Base-by-base conservation (phyloP, 2,329 filamentous ascomycete species). In the Pseudogymnoascus sp. region DNA sequence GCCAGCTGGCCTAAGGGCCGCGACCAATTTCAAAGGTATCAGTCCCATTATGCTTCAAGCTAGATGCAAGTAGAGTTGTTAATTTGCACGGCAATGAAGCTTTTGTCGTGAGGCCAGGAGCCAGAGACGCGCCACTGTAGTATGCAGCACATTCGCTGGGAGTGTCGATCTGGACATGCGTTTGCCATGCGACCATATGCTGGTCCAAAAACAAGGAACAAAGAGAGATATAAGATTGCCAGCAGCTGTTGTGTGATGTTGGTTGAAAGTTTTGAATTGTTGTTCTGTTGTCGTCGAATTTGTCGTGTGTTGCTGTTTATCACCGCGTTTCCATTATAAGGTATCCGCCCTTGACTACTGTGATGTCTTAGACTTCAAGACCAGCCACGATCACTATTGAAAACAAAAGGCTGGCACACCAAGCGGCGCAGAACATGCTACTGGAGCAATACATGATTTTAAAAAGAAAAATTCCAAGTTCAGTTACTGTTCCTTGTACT, bases 341-440 rank as follows among this genome's bases (percentile, higher is more conserved):
- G 28, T 56, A 10, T 21, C 28, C 25, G 50, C 28, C 28, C 50
- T 56, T 56, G 28, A 56, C 28, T n/a, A 34, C 50, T 21, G 28
- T 34, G 10, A 10, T 56, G 50, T 56, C 50, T 56, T 56, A 56
- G 50, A 56, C 50, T 36, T 56, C 28, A 21, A 56, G 28, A 56
- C 50, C 50, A 56, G 28, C 37, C 59, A 18, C 62, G n/a, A 64
- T 50, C 40, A 65, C 65, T 18, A 31, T 65, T 14, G 12, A 60
- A 38, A 65, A 36, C 21, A 66, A 67, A 46, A 63, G 64, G 37
- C 64, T 67, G 53, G 65, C 65, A n/a, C 36, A 62, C 63, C 28
- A 64, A 7, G 6, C 5, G 38, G 14, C 12, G 16, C 25, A 34
- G 12, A 21, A 8, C 28, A 2, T 16, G n/a, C 50, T 34, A 11